These are phyloP conservation scores for Aspergillus neoniger DNA, from an alignment of 2,329 filamentous ascomycete genomes.

Conservation along the genomic window DNA sequence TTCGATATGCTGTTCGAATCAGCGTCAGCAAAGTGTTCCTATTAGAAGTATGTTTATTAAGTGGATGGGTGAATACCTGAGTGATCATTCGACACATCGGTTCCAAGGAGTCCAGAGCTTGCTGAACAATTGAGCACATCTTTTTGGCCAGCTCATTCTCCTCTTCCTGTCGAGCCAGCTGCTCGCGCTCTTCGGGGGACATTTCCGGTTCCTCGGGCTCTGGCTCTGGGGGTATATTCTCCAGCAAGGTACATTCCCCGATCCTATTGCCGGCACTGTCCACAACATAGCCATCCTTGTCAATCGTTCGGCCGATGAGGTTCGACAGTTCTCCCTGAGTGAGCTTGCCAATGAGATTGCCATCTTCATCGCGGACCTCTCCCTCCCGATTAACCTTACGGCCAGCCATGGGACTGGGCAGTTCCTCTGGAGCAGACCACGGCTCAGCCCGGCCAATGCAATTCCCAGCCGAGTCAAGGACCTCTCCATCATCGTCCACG, in stretches of 20 bases:
- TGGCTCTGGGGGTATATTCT: conserved; percentile 52
- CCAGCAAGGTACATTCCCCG: conserved; percentile 62
- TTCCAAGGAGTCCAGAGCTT: conserved; percentile 79
- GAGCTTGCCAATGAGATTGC: conserved; percentile 48
- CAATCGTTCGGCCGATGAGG: conserved; percentile 44
- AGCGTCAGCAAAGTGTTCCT: conserved; percentile 6
- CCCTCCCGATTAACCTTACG: conserved; percentile 55
- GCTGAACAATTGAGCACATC: conserved; percentile 71
- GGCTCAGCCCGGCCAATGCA: conserved; percentile 67
- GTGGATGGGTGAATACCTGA: conserved; percentile 56
- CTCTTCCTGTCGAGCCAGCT: conserved; percentile 60
- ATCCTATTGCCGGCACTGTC: conserved; percentile 64
- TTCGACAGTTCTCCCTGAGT: conserved; percentile 46
- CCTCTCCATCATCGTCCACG: conserved; percentile 69
- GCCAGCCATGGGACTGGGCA: conserved; percentile 61
- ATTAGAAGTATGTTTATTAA: conserved; percentile 3
- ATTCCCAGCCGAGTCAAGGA: conserved; percentile 68
- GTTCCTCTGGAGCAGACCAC: conserved; percentile 60
- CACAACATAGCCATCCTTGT: conserved; percentile 55
- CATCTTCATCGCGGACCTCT: conserved; percentile 48
- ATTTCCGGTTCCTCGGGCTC: conserved; percentile 20
- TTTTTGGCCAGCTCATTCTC: conserved; percentile 76
- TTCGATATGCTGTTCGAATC: conserved; percentile 66
- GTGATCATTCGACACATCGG: conserved; percentile 85
- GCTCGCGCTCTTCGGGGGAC: conserved; percentile 41